Evolutionary conservation across 176 grass and related monocot genomes (phyloP), one percentile per base, ranked within the genome.

Genomic region (Leersia perrieri): DNA sequence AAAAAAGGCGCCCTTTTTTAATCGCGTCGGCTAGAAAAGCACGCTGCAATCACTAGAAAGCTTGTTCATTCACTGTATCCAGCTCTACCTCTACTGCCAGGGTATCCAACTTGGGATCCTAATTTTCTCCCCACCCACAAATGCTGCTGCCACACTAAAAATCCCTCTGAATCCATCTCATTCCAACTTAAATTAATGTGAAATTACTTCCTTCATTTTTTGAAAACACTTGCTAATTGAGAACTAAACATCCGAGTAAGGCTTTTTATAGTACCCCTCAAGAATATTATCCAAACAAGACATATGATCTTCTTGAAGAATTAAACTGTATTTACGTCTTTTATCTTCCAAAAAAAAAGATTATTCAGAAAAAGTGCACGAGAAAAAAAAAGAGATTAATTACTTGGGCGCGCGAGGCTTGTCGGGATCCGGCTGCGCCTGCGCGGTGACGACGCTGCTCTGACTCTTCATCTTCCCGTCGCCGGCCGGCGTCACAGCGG

Each of bases 401-500:
- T 89, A 97, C 94, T 97, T 97, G 63, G 91, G 68, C 57, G 94
- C 94, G 62, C 81, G 72, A 38, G 90, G 90, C 45, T 87, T 91
- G 38, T 88, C 90, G 3, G 83, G 88, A 77, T 93, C 90, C 15
- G 30, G 81, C 73, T 62, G 41, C 60, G 33, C 76, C 73, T 62
- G 41, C 60, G 33, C 76, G 20, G 41, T 38, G 44, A 27, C 61
- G 15, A 51, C 42, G 86, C 77, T 94, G 78, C 85, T 92, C 76
- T 85, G 76, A 79, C 83, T 90, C 20, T 4, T 6, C 8, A 9
- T 55, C 51, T 23, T 23, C 51, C 30, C 11, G 63, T 5, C 31
- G 3, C 58, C 23, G 3, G 60, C 66, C 68, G 60, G 33, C 45
- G 72, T 12, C 40, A 58, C 7, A 7, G 33, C 27, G 30, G 11